Percentiles rank a stretch among this genome's conserved stretches.
phyloP scores from a whole-genome alignment of 108 stramenopile genomes.

The Epipyxis sp. region DNA sequence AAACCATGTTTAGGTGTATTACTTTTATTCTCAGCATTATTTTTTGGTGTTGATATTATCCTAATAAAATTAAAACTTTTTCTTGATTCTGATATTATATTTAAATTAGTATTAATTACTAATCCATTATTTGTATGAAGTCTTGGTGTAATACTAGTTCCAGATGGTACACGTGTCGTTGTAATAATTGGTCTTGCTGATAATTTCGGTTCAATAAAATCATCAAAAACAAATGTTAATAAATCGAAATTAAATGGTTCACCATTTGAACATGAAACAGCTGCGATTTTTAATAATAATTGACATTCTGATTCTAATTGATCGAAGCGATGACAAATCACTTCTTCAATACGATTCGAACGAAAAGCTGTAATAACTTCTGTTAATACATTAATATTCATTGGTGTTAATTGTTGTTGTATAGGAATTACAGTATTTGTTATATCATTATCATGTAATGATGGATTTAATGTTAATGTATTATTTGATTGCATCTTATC shows the following conservation, averaged over 20 bases:
- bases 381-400: no score
- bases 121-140: no score
- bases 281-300: neutral
- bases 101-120: no score
- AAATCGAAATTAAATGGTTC: neutral
- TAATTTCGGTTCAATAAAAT: neutral
- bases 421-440: no score
- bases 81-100: no score
- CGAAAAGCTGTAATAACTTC: no score
- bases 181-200: no score
- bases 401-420: no score
- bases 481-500: conserved; percentile 6
- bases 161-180: no score
- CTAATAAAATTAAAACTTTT: neutral
- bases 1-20: neutral
- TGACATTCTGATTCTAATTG: neutral
- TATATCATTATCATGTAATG: no score
- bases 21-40: neutral
- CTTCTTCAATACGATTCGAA: conserved; percentile 21
- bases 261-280: conserved; percentile 1
- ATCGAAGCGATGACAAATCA: conserved; percentile 23
- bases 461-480: no score
- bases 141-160: no score
- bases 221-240: neutral
- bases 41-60: neutral